Evolutionary conservation across 805 yeast species (phyloP), one percentile per base, ranked within the genome.

Genomic region (Zygosaccharomyces kombuchaensis): DNA sequence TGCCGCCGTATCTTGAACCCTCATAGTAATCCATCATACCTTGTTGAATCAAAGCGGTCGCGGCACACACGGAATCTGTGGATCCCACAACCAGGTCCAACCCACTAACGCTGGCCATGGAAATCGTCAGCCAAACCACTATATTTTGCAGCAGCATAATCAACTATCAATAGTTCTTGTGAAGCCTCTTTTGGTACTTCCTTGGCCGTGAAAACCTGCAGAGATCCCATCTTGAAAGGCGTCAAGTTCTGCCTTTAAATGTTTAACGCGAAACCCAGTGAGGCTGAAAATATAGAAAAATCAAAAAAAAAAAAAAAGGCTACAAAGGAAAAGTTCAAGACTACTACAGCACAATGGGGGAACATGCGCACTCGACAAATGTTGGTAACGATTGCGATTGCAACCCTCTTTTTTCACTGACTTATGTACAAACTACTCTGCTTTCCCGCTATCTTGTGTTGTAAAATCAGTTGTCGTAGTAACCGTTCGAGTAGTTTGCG

Each of bases 1-100:
- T 74, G 25, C 89, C 89, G 42, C 89, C 90, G 36, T 68, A 61
- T 32, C 71, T 60, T 26, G 51, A 47, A 14, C 89, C 88, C 50
- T 76, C 77, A 58, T 85, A 82, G 63, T 85, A 85, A 63, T 80
- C 81, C 60, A 83, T 66, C 51, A 81, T 69, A 54, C 89, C 90
- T 12, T 70, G 62, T 10, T 80, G 77, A n/a, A 84, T 67, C 27
- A 79, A 60, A 0, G 77, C 68, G 0, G 85, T 77, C 2, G 80
- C 85, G 21, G 68, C 58, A 54, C 81, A 73, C 36, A 85, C 73
- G 19, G 84, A 81, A 8, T 65, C 67, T 6, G 60, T 57, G 34
- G 68, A 63, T 3, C 63, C 49, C 2, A 65, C 51, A 48, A 75
- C 80, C 14, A 80, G 58, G 19, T 61, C 60, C 12, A 75, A 54